Evolutionary conservation across 1,284 basidiomycete genomes (phyloP).

Genomic region (Leucoagaricus sp.): DNA sequence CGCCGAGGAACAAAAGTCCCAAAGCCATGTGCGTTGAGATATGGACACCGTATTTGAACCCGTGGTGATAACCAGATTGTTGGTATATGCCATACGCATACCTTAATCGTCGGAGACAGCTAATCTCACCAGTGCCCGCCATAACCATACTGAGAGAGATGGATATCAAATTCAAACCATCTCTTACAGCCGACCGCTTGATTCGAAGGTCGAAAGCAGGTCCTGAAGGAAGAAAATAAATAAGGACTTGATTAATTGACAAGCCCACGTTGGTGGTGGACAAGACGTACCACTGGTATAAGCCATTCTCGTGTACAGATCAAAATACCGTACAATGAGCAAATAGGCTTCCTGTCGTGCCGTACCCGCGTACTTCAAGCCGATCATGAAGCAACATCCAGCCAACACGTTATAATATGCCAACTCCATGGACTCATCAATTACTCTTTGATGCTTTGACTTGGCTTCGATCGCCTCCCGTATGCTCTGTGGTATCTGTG

Average conservation of each 20-base stretch:
- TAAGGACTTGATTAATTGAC: background rate
- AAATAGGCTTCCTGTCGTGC: conserved; percentile 86
- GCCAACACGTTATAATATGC: conserved; percentile 90
- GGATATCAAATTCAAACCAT: conserved; percentile 86
- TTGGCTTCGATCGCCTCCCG: conserved; percentile 55
- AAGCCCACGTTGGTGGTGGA: background rate
- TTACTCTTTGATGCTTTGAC: conserved; percentile 46
- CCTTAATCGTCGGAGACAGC: conserved; percentile 85
- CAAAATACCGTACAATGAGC: conserved; percentile 80
- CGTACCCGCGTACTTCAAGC: conserved; percentile 92
- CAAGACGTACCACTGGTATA: conserved; percentile 57
- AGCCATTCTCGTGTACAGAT: conserved; percentile 71
- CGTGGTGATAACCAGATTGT: conserved; percentile 74
- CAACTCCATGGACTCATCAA: conserved; percentile 80
- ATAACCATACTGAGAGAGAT: conserved; percentile 89
- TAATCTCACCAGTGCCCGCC: conserved; percentile 95
- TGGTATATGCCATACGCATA: conserved; percentile 92
- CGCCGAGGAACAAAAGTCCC: conserved; percentile 92
- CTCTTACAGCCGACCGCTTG: conserved; percentile 83
- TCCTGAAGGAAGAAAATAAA: conserved; percentile 44
- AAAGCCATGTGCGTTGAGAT: conserved; percentile 91
- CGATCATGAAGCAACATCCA: conserved; percentile 90
- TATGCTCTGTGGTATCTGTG: conserved; percentile 76
- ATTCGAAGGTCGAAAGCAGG: conserved; percentile 84
- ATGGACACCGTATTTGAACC: conserved; percentile 87